Base-by-base conservation (phyloP, 768 basidiomycete genomes). In the Cystobasidium onofrii region DNA sequence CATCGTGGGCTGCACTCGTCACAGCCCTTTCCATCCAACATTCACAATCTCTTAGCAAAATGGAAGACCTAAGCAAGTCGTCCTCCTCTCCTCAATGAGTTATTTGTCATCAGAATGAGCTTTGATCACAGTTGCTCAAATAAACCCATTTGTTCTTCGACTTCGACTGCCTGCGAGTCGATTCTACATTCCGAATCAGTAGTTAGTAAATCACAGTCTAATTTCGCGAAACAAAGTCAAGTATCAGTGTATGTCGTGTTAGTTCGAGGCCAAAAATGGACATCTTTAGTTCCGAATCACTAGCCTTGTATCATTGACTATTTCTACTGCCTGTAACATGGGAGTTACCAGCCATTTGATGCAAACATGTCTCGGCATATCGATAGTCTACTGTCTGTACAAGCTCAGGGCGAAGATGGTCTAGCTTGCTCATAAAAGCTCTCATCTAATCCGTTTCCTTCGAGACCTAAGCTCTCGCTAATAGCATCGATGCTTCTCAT, bases 1-100 rank as follows among this genome's bases (percentile, higher is more conserved):
- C 65, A 1, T 73, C 77, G 20, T 78, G 76, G 77, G 33, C 60
- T 31, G 31, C 76, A 29, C 60, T 77, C 20, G 61, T 76, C 36
- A 72, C 64, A 6, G 75, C 76, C 7, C 55, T 77, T 20, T 73
- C 65, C 27, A 36, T 71, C 36, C 63, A 71, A n/a, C 61, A 34
- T 27, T 27, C 57, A 60, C 12, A 25, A 69, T 25, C 27, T 54
- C 17, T 33, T 3, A 61, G 3, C 57, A 39, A 61, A 23, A 12
- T 4, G 20, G 46, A n/a, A 50, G n/a, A 20, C 46, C 9, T 50
- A 50, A 20, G 6, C 39, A 15, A 6, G 39, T 39, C 39, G 6
- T 39, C 39, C 20, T 50, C 46, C 6, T 12, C 6, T 17, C 46
- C 46, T 20, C 15, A 39, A 6, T 15, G 7, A 39, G 39, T 6